A percentile compares a stretch with the other conserved stretches of the same genome.
These are phyloP conservation scores for Blepharisma undulans DNA, from an alignment of 169 alveolate genomes.

Conservation along the genomic window DNA sequence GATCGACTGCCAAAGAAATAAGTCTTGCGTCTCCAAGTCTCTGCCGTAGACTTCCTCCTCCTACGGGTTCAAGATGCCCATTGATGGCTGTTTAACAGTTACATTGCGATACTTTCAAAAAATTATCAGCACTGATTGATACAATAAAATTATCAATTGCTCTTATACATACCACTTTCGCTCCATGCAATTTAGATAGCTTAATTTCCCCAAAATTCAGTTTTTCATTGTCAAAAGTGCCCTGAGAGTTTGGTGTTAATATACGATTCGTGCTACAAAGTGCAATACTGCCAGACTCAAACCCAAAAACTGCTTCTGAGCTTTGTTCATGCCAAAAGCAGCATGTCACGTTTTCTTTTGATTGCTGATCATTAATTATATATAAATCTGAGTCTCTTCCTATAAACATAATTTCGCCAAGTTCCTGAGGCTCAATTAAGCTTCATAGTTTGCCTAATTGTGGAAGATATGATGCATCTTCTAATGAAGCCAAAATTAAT, in stretches of 20 bases:
- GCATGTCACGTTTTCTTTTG: background rate
- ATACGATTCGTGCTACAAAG: background rate
- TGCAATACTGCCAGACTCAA: background rate
- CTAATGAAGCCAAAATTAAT: background rate
- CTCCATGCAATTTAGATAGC: constrained; percentile 3
- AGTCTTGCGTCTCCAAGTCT: constrained; percentile 27
- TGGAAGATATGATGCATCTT: background rate
- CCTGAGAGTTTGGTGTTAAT: background rate
- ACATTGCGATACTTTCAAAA: background rate
- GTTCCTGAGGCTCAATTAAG: background rate
- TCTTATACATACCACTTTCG: background rate
- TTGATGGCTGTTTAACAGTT: background rate
- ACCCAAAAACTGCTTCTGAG: background rate
- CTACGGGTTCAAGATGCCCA: background rate
- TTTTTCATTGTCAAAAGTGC: background rate
- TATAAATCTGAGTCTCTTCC: background rate
- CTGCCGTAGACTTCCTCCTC: constrained; percentile 13
- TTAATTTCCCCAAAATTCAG: background rate
- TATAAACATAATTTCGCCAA: background rate
- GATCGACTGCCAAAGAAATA: background rate
- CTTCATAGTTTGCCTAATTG: background rate
- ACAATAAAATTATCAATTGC: background rate
- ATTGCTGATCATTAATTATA: background rate
- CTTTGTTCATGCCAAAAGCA: background rate
- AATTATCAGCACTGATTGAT: background rate